Percentiles rank a stretch among this genome's conserved stretches.
phyloP scores from a whole-genome alignment of 352 stramenopile species.

The Detonula confervacea region DNA sequence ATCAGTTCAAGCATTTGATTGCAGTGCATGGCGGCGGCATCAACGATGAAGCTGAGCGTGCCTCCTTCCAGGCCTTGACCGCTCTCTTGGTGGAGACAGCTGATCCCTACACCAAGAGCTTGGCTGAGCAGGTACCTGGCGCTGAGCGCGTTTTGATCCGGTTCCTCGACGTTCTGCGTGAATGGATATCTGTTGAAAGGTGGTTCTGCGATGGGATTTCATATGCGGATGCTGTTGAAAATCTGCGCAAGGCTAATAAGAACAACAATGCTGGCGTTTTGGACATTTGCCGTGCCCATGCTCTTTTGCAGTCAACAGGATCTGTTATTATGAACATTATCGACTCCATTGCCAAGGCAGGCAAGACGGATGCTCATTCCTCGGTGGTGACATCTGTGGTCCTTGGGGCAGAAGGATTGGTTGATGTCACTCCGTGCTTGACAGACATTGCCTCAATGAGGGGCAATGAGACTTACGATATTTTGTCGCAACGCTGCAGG shows the following conservation, averaged over 20 bases:
- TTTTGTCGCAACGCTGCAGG: conserved; percentile 92
- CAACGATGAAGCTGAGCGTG: conserved; percentile 67
- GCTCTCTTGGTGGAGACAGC: conserved; percentile 70
- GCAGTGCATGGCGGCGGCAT: conserved; percentile 49
- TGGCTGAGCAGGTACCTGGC: conserved; percentile 65
- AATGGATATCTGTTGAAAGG: conserved; percentile 85
- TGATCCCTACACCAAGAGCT: conserved; percentile 81
- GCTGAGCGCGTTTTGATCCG: conserved; percentile 76
- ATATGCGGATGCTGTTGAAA: conserved; percentile 86
- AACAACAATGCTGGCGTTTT: conserved; percentile 88
- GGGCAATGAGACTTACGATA: conserved; percentile 88
- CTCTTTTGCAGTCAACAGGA: conserved; percentile 86
- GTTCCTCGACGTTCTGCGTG: conserved; percentile 81
- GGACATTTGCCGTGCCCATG: conserved; percentile 91
- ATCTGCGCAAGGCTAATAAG: conserved; percentile 91
- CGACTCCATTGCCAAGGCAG: conserved; percentile 77
- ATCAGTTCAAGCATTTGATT: conserved; percentile 71
- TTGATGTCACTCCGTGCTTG: conserved; percentile 75
- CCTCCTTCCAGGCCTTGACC: conserved; percentile 76
- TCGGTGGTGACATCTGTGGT: conserved; percentile 71
- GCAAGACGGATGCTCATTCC: conserved; percentile 62
- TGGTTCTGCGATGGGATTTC: conserved; percentile 85
- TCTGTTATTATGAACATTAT: conserved; percentile 80
- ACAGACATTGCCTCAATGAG: conserved; percentile 85
- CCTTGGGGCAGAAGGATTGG: conserved; percentile 77